phyloP scores from a whole-genome alignment of 2,329 filamentous ascomycete species.

The Fusarium sp. region DNA sequence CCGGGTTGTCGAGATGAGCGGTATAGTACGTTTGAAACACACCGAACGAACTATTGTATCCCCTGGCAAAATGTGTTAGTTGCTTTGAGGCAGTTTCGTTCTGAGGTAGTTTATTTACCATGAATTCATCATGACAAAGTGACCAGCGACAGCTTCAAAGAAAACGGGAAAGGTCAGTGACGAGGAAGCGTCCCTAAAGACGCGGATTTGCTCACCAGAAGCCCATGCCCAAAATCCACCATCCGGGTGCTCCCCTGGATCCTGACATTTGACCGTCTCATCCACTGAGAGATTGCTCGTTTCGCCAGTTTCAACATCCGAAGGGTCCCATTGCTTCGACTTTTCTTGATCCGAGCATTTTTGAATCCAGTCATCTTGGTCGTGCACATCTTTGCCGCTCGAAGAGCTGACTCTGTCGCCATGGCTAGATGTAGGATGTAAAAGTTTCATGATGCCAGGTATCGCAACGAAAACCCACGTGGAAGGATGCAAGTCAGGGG shows the following conservation, averaged over 20 bases:
- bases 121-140: background rate
- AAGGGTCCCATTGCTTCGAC: background rate
- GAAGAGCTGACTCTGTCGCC: background rate
- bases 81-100: accelerated
- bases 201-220: background rate
- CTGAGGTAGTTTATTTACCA: background rate
- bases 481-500: background rate
- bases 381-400: background rate
- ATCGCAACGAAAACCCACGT: background rate
- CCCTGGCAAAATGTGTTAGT: background rate
- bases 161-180: background rate
- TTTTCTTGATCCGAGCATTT: background rate
- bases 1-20: background rate
- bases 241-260: background rate
- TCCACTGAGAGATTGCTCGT: background rate
- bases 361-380: background rate
- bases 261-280: background rate
- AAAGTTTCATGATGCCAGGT: background rate
- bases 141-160: background rate
- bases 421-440: background rate
- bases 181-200: accelerated
- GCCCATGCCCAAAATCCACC: background rate
- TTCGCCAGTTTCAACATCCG: background rate
- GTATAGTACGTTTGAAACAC: background rate
- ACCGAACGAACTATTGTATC: background rate